Evolutionary conservation across 139 green algal species (phyloP).

Genomic region (Micromonas pusilla): DNA sequence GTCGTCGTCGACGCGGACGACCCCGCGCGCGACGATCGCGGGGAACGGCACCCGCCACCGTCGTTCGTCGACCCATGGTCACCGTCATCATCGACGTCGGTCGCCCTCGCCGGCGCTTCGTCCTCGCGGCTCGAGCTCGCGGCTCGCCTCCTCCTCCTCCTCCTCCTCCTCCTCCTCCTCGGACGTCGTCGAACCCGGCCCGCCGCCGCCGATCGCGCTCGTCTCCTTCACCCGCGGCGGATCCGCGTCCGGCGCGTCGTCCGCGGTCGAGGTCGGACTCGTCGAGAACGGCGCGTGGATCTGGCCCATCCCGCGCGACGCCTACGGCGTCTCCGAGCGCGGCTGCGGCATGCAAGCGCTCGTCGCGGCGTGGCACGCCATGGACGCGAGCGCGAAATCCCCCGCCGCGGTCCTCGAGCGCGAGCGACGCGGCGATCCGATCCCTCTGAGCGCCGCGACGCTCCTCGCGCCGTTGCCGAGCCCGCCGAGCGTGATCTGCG

Average conservation of each 20-base stretch:
- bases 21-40: too few relatives aligned
- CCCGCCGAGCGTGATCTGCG: slow-evolving; percentile 24
- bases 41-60: too few relatives aligned
- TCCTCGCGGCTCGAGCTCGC: too few relatives aligned
- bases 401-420: not conserved
- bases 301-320: not conserved
- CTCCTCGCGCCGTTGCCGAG: slow-evolving; percentile 10
- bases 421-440: not conserved
- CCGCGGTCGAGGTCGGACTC: not conserved
- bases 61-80: too few relatives aligned
- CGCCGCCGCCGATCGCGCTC: not conserved
- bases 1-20: too few relatives aligned
- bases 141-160: too few relatives aligned
- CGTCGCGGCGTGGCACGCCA: not conserved
- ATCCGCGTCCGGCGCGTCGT: too few relatives aligned
- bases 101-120: too few relatives aligned
- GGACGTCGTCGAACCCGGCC: not conserved
- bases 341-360: not conserved
- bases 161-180: too few relatives aligned
- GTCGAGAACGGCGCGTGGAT: not conserved
- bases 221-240: not conserved
- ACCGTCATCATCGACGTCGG: too few relatives aligned
- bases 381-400: not conserved
- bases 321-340: not conserved
- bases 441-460: not conserved